Evolutionary conservation across 2,329 filamentous ascomycete species (phyloP).

Genomic region (Parasarocladium wereldwijsianum): DNA sequence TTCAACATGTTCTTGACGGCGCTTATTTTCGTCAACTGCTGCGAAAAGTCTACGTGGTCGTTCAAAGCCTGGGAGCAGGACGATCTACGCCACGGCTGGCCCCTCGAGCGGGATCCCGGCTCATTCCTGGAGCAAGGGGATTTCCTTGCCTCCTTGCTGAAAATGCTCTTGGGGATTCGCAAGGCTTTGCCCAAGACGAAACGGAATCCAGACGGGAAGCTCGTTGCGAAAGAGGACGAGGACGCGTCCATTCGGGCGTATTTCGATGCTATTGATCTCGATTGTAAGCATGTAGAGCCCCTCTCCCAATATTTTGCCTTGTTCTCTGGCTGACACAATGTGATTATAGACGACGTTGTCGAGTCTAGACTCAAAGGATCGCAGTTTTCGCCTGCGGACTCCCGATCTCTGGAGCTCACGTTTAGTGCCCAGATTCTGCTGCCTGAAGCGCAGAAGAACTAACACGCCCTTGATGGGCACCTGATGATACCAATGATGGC

Average conservation of each 20-base stretch:
- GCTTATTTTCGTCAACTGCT: slow-evolving; percentile 47
- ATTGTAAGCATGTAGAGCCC: slow-evolving; percentile 29
- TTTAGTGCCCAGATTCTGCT: slow-evolving; percentile 34
- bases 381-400: slow-evolving; percentile 33
- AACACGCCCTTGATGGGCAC: too few relatives aligned
- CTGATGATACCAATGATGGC: too few relatives aligned
- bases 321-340: background rate
- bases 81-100: slow-evolving; percentile 44
- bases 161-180: slow-evolving; percentile 47
- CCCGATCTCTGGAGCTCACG: slow-evolving; percentile 33
- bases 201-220: slow-evolving; percentile 27
- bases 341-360: slow-evolving; percentile 15
- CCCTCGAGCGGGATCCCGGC: slow-evolving; percentile 39
- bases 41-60: slow-evolving; percentile 55
- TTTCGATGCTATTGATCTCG: slow-evolving; percentile 40
- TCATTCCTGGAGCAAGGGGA: slow-evolving; percentile 45
- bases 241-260: slow-evolving; percentile 32
- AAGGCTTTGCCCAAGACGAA: slow-evolving; percentile 41
- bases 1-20: slow-evolving; percentile 48
- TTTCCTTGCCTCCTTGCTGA: slow-evolving; percentile 40
- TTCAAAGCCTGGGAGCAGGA: slow-evolving; percentile 55
- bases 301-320: background rate
- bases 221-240: slow-evolving; percentile 30
- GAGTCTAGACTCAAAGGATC: slow-evolving; percentile 32
- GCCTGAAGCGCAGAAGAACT: too few relatives aligned